Base-by-base conservation (phyloP, 192 early-diverging fungal species). In the Rhizophagus prolifer region DNA sequence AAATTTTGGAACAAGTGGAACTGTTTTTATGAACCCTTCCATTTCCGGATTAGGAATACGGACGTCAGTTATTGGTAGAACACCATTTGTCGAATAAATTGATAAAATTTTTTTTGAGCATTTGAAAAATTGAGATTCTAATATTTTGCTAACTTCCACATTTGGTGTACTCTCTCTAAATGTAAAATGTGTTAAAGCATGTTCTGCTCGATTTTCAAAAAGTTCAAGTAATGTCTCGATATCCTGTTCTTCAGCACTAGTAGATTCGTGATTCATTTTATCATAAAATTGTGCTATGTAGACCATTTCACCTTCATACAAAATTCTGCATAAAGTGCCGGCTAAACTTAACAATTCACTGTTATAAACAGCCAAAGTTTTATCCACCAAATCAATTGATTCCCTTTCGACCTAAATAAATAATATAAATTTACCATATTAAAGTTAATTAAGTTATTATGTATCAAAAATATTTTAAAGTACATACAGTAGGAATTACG, bases 351-450 rank as follows among this genome's bases (percentile, higher is more conserved):
- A 78, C 5, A 97, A 74, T 65, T 96, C 94, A 71, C 89, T 85
- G 75, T 97, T 97, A 92, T 93, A 97, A 28, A 86, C 75, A 62
- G 88, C 87, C 2, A 97, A 84, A 14, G 86, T 86, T 19, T 87
- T 89, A 82, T 96, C 95, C 9, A 93, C 93, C 86, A 97, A 95
- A 70, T 97, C 95, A 31, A 97, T 88, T 9, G 85, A 88, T 79
- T 97, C 95, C 64, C 95, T 88, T 75, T 97, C 95, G 2, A 97
- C 61, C 74, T 75, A 46, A 4, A 25, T 75, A 46, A 4, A 25
- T 26, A 65, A 16, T 28, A n/a, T 16, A 34, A 58, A n/a, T n/a
- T n/a, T n/a, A n/a, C n/a, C n/a, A n/a, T n/a, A n/a, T n/a, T n/a
- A n/a, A n/a, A n/a, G n/a, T n/a, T n/a, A n/a, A n/a, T n/a, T n/a